A percentile compares a stretch with the other conserved stretches of the same genome.
Conservation (phyloP, 2,329 filamentous ascomycete genomes). For the Hypoxylon sp. region DNA sequence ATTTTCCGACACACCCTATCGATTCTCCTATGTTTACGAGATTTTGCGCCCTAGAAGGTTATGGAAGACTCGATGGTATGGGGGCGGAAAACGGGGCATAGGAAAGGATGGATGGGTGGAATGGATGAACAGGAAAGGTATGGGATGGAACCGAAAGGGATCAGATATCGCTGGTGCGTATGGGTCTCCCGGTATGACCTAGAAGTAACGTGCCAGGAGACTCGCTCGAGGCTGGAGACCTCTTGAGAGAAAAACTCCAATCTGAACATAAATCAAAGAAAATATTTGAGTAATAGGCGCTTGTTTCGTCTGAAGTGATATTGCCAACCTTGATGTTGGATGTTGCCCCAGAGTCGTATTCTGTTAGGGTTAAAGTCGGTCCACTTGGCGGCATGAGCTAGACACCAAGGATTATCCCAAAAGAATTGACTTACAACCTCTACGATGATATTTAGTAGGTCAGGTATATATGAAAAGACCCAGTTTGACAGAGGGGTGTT, state of each 20-base stretch:
- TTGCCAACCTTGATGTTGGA: not conserved
- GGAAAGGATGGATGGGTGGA: not conserved
- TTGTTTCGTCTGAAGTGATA: constrained; percentile 1
- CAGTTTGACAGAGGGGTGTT: not conserved
- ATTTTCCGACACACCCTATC: constrained; percentile 13
- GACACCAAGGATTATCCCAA: not conserved
- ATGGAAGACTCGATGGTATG: constrained; percentile 9
- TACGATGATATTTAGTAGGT: no score
- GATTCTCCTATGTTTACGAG: constrained; percentile 35
- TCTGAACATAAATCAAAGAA: constrained; percentile 37
- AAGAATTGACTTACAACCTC: no score
- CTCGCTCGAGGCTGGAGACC: constrained; percentile 45
- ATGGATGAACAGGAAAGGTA: not conserved
- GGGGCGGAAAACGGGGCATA: not conserved
- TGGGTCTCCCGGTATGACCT: constrained; percentile 32
- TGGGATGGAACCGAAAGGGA: constrained; percentile 10
- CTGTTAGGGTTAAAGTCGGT: not conserved
- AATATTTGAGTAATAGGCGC: not conserved
- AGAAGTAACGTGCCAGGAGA: constrained; percentile 33
- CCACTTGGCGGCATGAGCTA: constrained; percentile 1
- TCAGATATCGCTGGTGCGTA: constrained; percentile 18
- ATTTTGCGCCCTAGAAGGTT: constrained; percentile 22
- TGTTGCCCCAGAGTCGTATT: not conserved
- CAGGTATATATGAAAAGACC: no score
- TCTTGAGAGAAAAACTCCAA: constrained; percentile 48